phyloP scores from a whole-genome alignment of 2,329 filamentous ascomycete species.

The Cladosporium sp. region DNA sequence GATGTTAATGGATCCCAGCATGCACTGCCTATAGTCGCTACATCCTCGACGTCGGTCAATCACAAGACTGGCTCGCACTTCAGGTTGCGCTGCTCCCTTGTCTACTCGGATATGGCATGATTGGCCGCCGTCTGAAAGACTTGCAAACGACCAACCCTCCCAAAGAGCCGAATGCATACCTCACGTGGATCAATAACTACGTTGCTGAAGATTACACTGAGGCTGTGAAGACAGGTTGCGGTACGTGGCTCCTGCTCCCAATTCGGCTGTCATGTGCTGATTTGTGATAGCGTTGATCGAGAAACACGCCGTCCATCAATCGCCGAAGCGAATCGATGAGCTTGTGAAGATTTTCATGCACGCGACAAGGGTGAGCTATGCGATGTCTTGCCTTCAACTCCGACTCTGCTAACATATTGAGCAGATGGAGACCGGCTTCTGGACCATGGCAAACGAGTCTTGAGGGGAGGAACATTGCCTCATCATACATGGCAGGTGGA shows the following conservation, averaged over 20 bases:
- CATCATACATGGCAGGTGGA: neutral
- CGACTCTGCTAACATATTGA: too few relatives aligned
- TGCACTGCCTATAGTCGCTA: conserved; percentile 76
- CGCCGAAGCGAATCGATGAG: conserved; percentile 70
- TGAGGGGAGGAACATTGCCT: neutral
- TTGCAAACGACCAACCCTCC: conserved; percentile 43
- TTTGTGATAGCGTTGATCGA: conserved; percentile 58
- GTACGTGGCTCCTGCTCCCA: conserved; percentile 26
- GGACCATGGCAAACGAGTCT: conserved; percentile 57
- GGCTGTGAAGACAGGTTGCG: conserved; percentile 63
- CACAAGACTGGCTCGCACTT: conserved; percentile 79
- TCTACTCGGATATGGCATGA: conserved; percentile 78
- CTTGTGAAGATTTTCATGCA: conserved; percentile 78
- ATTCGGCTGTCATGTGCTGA: conserved; percentile 27
- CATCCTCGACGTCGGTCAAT: conserved; percentile 81
- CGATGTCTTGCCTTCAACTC: too few relatives aligned
- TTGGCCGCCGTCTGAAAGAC: conserved; percentile 65
- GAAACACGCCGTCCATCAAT: conserved; percentile 64
- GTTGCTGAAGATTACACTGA: conserved; percentile 70
- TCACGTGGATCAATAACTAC: conserved; percentile 89
- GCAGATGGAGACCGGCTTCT: conserved; percentile 65
- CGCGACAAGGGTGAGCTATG: conserved; percentile 64
- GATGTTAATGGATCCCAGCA: conserved; percentile 37
- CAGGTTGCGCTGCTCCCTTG: conserved; percentile 82
- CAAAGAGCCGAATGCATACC: conserved; percentile 52